Conservation (phyloP, 1,284 basidiomycete species). For the Peniophora sp. region DNA sequence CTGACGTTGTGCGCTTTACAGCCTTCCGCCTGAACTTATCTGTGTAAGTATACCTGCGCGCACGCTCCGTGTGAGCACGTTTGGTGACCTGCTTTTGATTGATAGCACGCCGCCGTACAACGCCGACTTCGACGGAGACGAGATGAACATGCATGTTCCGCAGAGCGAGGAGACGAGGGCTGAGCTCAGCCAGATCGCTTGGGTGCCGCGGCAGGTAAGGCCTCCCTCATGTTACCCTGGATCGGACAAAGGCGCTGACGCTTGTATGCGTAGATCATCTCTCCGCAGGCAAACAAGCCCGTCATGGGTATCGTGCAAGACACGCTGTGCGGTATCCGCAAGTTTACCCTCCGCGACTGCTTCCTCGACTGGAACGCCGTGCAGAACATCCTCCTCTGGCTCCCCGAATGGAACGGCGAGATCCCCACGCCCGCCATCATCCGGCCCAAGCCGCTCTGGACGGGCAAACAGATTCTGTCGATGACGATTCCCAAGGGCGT, state of each 20-base stretch:
- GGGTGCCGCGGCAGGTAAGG: conserved; percentile 91
- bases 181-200: conserved; percentile 95
- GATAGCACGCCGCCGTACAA: conserved; percentile 82
- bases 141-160: conserved; percentile 99
- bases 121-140: conserved; percentile 98
- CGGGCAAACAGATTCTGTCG: conserved; percentile 94
- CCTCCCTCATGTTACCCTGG: not conserved
- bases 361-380: conserved; percentile 93
- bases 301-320: conserved; percentile 99
- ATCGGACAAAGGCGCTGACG: not conserved
- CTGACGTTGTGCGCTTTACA: conserved; percentile 26
- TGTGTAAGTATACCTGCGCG: conserved; percentile 55
- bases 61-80: not conserved
- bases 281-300: conserved; percentile 98
- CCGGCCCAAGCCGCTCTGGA: conserved; percentile 97
- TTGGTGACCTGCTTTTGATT: not conserved
- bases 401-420: conserved; percentile 93
- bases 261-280: conserved; percentile 73
- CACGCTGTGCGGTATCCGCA: conserved; percentile 95
- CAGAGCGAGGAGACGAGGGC: conserved; percentile 99
- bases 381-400: conserved; percentile 97
- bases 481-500: conserved; percentile 94
- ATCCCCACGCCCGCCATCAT: conserved; percentile 92
- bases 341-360: conserved; percentile 91
- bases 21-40: conserved; percentile 97